Base-by-base conservation (phyloP, 371 early-diverging fungal genomes). In the Mucor irregularis region DNA sequence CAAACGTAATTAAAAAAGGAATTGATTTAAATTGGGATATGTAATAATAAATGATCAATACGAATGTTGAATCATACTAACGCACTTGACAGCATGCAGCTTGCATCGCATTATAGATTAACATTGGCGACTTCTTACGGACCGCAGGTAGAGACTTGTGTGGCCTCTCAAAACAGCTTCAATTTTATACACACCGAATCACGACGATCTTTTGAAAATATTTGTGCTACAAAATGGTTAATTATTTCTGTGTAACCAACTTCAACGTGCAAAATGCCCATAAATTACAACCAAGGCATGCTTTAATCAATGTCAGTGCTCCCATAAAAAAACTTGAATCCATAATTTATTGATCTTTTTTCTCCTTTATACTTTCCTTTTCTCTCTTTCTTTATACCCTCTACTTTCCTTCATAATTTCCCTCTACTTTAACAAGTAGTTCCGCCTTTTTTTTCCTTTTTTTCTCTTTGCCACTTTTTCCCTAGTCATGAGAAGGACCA, bases 301-400 rank as follows among this genome's bases (percentile, higher is more conserved):
- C 42, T 60, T 60, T 60, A 60, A 59, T 59, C 53, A 59, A 53
- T 46, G 60, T 59, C 60, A 59, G 60, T 59, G 60, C 60, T 53
- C 53, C 60, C 53, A 59, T 42, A 31, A 53, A 42, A 48, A 24
- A 47, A 35, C 10, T 22, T 9, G 3, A 11, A 19, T n/a, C 22
- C 11, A 38, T 30, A 21, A 43, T 25, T 49, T 42, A 43, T 28
- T 40, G 14, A n/a, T 43, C 21, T 43, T 22, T n/a, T 50, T 44
- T 35, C 19, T 42, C 17, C 19, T 39, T 49, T 42, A 31, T 42
- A 42, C 42, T 58, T 37, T 29, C 14, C 26, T 31, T 42, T 39
- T 21, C 35, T 34, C 39, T 35, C 30, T 50, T 44, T 49, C 37
- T 39, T 47, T 13, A 19, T 34, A 24, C 33, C 21, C 40, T 19